phyloP scores from a whole-genome alignment of 2,329 filamentous ascomycete species.

The Aspergillus quadricinctus region DNA sequence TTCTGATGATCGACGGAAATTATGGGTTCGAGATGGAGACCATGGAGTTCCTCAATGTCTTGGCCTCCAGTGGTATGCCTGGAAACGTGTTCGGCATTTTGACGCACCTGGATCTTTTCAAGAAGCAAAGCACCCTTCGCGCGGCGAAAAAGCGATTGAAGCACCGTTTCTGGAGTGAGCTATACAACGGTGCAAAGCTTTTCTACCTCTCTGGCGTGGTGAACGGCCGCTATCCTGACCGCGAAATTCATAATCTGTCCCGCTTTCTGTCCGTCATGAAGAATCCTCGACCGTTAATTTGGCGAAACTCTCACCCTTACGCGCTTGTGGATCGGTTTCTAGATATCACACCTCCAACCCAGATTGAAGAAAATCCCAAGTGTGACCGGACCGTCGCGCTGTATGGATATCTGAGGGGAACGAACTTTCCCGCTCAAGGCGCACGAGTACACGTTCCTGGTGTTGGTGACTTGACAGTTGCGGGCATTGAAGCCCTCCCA shows the following conservation, averaged over 20 bases:
- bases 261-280: slow-evolving; percentile 98
- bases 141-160: slow-evolving; percentile 95
- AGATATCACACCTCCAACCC: slow-evolving; percentile 89
- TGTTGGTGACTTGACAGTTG: slow-evolving; percentile 80
- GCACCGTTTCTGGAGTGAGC: slow-evolving; percentile 90
- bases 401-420: slow-evolving; percentile 90
- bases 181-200: slow-evolving; percentile 94
- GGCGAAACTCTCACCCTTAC: slow-evolving; percentile 96
- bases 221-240: slow-evolving; percentile 93
- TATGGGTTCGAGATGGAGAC: slow-evolving; percentile 99
- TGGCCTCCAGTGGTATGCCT: slow-evolving; percentile 94
- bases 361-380: slow-evolving; percentile 80
- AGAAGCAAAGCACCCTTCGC: slow-evolving; percentile 85
- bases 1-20: slow-evolving; percentile 98
- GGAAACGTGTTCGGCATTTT: slow-evolving; percentile 97
- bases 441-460: slow-evolving; percentile 90
- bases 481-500: slow-evolving; percentile 78
- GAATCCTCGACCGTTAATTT: slow-evolving; percentile 91
- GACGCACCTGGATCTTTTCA: slow-evolving; percentile 92
- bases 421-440: slow-evolving; percentile 82
- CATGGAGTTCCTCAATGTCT: slow-evolving; percentile 96
- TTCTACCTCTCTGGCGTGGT: slow-evolving; percentile 97
- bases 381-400: slow-evolving; percentile 88
- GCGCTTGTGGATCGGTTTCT: slow-evolving; percentile 89
- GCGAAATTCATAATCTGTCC: slow-evolving; percentile 92